Conservation (phyloP, 2,329 filamentous ascomycete genomes). For the Aureobasidium mangrovei region DNA sequence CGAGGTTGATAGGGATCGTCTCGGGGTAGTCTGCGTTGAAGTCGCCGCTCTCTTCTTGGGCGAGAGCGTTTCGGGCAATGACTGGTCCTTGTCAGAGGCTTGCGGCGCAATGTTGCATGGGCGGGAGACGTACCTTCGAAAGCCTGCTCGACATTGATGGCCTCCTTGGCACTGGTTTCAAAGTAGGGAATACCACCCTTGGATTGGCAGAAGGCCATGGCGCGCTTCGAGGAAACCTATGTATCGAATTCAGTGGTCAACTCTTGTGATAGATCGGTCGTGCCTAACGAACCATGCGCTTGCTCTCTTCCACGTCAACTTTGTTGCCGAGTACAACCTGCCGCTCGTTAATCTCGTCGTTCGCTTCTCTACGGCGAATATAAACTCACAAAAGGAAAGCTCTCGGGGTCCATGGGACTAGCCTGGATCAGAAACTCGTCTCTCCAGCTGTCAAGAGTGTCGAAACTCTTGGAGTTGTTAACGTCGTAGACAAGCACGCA, state of each 20-base stretch:
- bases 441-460: conserved; percentile 95
- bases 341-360: conserved; percentile 1
- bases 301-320: conserved; percentile 97
- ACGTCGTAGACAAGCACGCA: conserved; percentile 97
- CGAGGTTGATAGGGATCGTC: conserved; percentile 95
- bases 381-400: conserved; percentile 81
- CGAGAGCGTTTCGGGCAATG: conserved; percentile 89
- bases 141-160: conserved; percentile 90
- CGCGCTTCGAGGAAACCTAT: conserved; percentile 87
- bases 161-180: conserved; percentile 98
- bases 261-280: neutral
- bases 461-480: conserved; percentile 98
- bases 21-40: conserved; percentile 97
- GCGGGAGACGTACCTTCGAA: conserved; percentile 49
- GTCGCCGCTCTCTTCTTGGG: conserved; percentile 95
- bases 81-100: conserved; percentile 44
- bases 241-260: conserved; percentile 19
- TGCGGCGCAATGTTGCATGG: neutral
- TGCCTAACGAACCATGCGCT: conserved; percentile 61
- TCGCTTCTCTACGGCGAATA: neutral
- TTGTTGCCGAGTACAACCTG: conserved; percentile 96
- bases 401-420: conserved; percentile 90
- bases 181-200: conserved; percentile 98
- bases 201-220: conserved; percentile 94
- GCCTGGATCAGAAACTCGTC: conserved; percentile 98